Evolutionary conservation across 352 stramenopile genomes (phyloP).

Genomic region (Pythium volutum): DNA sequence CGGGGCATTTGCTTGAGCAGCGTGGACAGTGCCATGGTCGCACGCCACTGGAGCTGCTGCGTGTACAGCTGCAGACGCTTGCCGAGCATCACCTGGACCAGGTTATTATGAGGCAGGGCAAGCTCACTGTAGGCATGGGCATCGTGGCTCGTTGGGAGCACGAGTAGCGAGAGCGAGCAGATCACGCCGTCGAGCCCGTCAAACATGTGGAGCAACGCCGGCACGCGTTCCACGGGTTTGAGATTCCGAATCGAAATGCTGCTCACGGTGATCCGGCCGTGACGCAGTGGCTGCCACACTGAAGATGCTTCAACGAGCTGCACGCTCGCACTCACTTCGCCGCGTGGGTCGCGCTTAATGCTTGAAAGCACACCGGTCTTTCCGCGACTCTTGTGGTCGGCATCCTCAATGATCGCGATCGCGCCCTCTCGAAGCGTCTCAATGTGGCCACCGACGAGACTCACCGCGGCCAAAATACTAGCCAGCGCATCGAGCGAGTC

Average conservation of each 20-base stretch:
- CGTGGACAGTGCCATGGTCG: slow-evolving; percentile 66
- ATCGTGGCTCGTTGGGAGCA: slow-evolving; percentile 34
- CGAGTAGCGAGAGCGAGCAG: slow-evolving; percentile 45
- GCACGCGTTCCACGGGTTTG: slow-evolving; percentile 66
- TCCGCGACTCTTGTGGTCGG: slow-evolving; percentile 36
- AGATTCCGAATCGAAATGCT: slow-evolving; percentile 50
- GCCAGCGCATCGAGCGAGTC: slow-evolving; percentile 58
- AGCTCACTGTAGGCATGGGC: slow-evolving; percentile 40
- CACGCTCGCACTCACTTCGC: slow-evolving; percentile 23
- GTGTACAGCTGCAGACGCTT: slow-evolving; percentile 65
- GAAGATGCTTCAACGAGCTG: slow-evolving; percentile 11
- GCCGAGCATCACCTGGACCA: slow-evolving; percentile 56
- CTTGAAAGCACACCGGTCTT: slow-evolving; percentile 39
- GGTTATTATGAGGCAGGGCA: slow-evolving; percentile 59
- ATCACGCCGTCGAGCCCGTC: slow-evolving; percentile 58
- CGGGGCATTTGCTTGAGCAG: slow-evolving; percentile 70
- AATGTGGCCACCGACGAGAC: slow-evolving; percentile 69
- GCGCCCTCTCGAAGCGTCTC: slow-evolving; percentile 70
- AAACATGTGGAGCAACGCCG: slow-evolving; percentile 76
- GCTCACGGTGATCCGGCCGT: not conserved
- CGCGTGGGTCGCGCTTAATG: slow-evolving; percentile 29
- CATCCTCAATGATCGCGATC: slow-evolving; percentile 47
- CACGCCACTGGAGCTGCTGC: slow-evolving; percentile 77
- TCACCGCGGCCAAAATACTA: slow-evolving; percentile 58
- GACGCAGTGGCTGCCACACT: slow-evolving; percentile 14